Percentiles rank a stretch among this genome's conserved stretches.
phyloP scores from a whole-genome alignment of 257 asterid species.

The Nicotiana otophora region DNA sequence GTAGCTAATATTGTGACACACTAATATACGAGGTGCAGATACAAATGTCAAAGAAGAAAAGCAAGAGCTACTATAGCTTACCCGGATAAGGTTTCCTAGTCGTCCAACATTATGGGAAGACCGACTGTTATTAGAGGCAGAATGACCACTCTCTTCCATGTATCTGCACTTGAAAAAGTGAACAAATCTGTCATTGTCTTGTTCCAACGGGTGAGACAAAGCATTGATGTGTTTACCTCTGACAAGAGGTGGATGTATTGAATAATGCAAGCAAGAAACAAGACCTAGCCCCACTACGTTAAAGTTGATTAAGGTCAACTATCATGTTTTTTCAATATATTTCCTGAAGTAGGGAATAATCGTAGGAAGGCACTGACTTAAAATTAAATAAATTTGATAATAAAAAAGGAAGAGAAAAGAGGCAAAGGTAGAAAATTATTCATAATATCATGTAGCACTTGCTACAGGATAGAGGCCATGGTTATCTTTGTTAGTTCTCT shows the following conservation, averaged over 20 bases:
- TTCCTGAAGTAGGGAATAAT: neutral
- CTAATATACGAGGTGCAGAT: neutral
- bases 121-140: slow-evolving; percentile 64
- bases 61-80: slow-evolving; percentile 18
- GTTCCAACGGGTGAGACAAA: slow-evolving; percentile 2
- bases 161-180: slow-evolving; percentile 40
- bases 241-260: neutral
- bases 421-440: neutral
- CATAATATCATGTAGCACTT: neutral
- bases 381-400: neutral
- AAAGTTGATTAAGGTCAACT: neutral
- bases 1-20: neutral
- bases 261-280: neutral
- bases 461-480: neutral
- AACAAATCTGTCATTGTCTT: neutral
- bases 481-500: neutral
- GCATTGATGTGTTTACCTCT: neutral
- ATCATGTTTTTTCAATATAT: neutral
- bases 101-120: slow-evolving; percentile 87
- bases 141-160: slow-evolving; percentile 62
- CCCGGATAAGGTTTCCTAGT: slow-evolving; percentile 88
- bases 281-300: neutral
- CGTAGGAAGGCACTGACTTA: neutral
- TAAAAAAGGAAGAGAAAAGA: neutral
- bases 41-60: slow-evolving; percentile 10